These are phyloP conservation scores for Suhomyces bolitotheri DNA, from an alignment of 1,139 yeast species.

Conservation along the genomic window DNA sequence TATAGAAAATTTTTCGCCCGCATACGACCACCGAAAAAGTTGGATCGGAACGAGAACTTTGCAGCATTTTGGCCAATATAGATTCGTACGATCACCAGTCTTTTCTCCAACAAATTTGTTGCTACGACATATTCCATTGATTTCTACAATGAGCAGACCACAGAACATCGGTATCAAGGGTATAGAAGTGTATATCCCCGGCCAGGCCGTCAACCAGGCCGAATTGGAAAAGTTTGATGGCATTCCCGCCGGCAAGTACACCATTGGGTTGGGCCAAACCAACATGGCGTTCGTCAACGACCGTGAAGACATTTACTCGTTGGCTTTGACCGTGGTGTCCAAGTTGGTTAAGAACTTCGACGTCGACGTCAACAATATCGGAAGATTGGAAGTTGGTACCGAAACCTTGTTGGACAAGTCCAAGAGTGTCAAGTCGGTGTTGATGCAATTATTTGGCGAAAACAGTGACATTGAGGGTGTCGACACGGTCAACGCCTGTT, in stretches of 20 bases:
- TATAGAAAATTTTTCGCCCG: conserved; percentile 10
- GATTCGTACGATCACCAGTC: no score
- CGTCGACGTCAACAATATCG: conserved; percentile 78
- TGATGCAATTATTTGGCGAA: conserved; percentile 91
- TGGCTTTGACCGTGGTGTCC: conserved; percentile 80
- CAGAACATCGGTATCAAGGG: conserved; percentile 95
- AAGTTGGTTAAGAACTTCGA: conserved; percentile 76
- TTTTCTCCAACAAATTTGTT: no score
- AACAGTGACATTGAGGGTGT: conserved; percentile 94
- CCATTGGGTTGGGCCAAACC: conserved; percentile 98
- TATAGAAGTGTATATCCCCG: conserved; percentile 87
- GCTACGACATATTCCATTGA: no score
- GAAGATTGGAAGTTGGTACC: conserved; percentile 98
- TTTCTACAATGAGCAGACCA: conserved; percentile 34
- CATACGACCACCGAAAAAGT: conserved; percentile 9
- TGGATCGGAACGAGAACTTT: conserved; percentile 6
- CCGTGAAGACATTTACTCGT: conserved; percentile 94
- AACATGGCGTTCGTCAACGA: conserved; percentile 97
- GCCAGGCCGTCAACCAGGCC: conserved; percentile 78
- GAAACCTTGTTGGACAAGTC: conserved; percentile 97
- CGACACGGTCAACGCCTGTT: conserved; percentile 96
- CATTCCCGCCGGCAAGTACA: conserved; percentile 92
- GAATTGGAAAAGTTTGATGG: conserved; percentile 85
- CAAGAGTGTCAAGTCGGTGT: conserved; percentile 92
- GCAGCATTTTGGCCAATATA: conserved; percentile 8